Conservation (phyloP, 768 basidiomycete species). For the Hortiboletus flavorubellus region DNA sequence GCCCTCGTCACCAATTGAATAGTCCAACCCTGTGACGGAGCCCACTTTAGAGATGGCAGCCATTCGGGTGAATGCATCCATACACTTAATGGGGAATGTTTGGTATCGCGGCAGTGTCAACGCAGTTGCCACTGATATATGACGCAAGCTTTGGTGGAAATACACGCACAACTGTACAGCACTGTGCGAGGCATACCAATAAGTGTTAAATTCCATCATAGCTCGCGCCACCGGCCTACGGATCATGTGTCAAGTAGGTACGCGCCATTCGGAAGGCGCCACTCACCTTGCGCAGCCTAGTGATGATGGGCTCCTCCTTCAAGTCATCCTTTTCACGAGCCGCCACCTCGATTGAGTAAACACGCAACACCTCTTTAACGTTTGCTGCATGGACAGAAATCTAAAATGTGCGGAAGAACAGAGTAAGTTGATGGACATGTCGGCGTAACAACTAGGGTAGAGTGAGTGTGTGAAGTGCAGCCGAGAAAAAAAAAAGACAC, state of each 20-base stretch:
- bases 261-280: slow-evolving; percentile 9
- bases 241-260: slow-evolving; percentile 10
- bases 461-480: slow-evolving; percentile 23
- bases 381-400: slow-evolving; percentile 90
- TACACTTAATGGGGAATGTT: neutral
- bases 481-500: slow-evolving; percentile 6
- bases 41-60: slow-evolving; percentile 1
- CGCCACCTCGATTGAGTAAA: slow-evolving; percentile 84
- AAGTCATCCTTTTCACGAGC: slow-evolving; percentile 82
- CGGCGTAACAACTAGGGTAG: slow-evolving; percentile 22
- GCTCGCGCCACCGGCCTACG: slow-evolving; percentile 82
- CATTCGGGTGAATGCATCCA: neutral
- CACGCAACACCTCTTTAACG: slow-evolving; percentile 77
- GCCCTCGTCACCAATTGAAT: slow-evolving; percentile 25
- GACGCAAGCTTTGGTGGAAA: slow-evolving; percentile 12
- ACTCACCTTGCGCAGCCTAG: slow-evolving; percentile 75
- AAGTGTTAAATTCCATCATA: slow-evolving; percentile 72
- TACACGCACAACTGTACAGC: slow-evolving; percentile 13
- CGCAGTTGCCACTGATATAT: slow-evolving; percentile 23
- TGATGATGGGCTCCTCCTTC: slow-evolving; percentile 82
- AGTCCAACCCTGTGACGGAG: neutral
- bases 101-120: slow-evolving; percentile 20
- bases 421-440: slow-evolving; percentile 28
- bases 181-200: slow-evolving; percentile 10
- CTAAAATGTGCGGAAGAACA: slow-evolving; percentile 39